A percentile compares a stretch with the other conserved stretches of the same genome.
phyloP scores from a whole-genome alignment of 805 yeast genomes.

The Ogataea nakhonphanomensis region DNA sequence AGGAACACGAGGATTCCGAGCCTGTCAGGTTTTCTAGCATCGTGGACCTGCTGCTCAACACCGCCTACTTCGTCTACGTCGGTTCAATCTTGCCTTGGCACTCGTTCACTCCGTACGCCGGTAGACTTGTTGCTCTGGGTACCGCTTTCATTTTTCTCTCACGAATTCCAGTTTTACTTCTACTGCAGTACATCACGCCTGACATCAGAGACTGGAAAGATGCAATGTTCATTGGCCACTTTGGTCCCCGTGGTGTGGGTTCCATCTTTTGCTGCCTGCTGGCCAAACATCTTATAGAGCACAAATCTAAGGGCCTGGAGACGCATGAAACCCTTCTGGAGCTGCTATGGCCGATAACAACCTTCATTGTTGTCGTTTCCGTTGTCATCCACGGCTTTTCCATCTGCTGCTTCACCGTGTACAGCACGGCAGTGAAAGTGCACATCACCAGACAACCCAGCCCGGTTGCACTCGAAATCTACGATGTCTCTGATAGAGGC shows the following conservation, averaged over 20 bases:
- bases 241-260: slow-evolving; percentile 96
- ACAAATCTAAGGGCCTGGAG: slow-evolving; percentile 16
- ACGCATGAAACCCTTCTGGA: slow-evolving; percentile 14
- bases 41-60: slow-evolving; percentile 78
- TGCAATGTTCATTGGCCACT: slow-evolving; percentile 90
- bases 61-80: slow-evolving; percentile 83
- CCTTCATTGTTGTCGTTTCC: slow-evolving; percentile 76
- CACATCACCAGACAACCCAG: slow-evolving; percentile 25
- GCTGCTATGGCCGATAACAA: slow-evolving; percentile 77
- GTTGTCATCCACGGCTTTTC: slow-evolving; percentile 91
- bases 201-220: slow-evolving; percentile 91
- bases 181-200: slow-evolving; percentile 74
- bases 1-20: slow-evolving; percentile 41
- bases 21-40: slow-evolving; percentile 71
- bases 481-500: neutral
- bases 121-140: slow-evolving; percentile 78
- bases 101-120: slow-evolving; percentile 64
- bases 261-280: slow-evolving; percentile 82
- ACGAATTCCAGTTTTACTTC: slow-evolving; percentile 77
- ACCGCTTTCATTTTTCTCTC: slow-evolving; percentile 71
- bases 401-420: slow-evolving; percentile 55
- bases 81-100: slow-evolving; percentile 93
- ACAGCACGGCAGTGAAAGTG: slow-evolving; percentile 29
- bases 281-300: slow-evolving; percentile 52
- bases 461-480: neutral